Evolutionary conservation across 129 eudicot genomes (phyloP).

Genomic region (Helichrysum umbraculigerum): DNA sequence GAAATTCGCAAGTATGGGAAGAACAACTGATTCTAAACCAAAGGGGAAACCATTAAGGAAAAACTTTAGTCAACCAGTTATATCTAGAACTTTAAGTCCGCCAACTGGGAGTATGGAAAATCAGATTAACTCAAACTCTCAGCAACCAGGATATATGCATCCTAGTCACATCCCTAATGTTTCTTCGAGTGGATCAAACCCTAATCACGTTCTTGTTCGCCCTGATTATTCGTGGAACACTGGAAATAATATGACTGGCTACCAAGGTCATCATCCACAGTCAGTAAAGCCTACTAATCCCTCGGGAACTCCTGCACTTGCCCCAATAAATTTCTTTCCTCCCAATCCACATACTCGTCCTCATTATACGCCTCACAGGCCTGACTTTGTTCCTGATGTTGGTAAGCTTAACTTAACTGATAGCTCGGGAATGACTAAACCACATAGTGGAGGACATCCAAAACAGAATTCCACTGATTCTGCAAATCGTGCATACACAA

Average conservation of each 20-base stretch:
- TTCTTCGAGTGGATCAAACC: slow-evolving; percentile 41
- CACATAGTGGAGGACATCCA: slow-evolving; percentile 41
- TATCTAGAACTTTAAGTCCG: slow-evolving; percentile 45
- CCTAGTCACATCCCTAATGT: slow-evolving; percentile 37
- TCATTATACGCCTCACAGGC: slow-evolving; percentile 52
- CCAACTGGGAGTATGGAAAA: slow-evolving; percentile 47
- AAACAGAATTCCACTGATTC: slow-evolving; percentile 49
- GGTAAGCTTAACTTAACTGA: slow-evolving; percentile 57
- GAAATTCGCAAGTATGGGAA: slow-evolving; percentile 53
- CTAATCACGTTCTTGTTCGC: slow-evolving; percentile 38
- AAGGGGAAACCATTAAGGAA: slow-evolving; percentile 58
- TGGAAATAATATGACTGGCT: slow-evolving; percentile 31
- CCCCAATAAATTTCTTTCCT: slow-evolving; percentile 50
- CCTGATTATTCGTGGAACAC: slow-evolving; percentile 47
- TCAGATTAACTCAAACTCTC: slow-evolving; percentile 44
- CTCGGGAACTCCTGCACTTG: slow-evolving; percentile 41
- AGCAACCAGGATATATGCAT: slow-evolving; percentile 41
- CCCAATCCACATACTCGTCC: slow-evolving; percentile 45
- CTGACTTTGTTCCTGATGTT: slow-evolving; percentile 55
- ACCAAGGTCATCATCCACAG: slow-evolving; percentile 49
- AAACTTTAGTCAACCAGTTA: slow-evolving; percentile 57
- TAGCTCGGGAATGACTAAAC: slow-evolving; percentile 44
- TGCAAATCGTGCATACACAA: slow-evolving; percentile 38
- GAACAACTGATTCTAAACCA: slow-evolving; percentile 51
- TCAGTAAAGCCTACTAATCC: slow-evolving; percentile 44